phyloP scores from a whole-genome alignment of 2,329 filamentous ascomycete species.

The Acarospora socialis region DNA sequence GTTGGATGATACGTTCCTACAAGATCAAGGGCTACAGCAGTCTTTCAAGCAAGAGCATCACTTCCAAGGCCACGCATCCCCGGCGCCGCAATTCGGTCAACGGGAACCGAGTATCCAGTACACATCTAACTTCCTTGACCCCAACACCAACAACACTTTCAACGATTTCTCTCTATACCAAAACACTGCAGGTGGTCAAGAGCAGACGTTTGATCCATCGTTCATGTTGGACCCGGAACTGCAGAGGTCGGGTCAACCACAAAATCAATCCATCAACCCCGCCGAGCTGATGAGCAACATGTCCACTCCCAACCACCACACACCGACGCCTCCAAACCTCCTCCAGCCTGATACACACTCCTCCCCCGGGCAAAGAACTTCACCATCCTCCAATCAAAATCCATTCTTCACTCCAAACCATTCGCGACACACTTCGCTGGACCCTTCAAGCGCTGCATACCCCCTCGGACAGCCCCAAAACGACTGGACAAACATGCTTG shows the following conservation, averaged over 20 bases:
- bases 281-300: constrained; percentile 32
- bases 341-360: constrained; percentile 39
- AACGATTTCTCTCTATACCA: constrained; percentile 26
- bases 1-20: constrained; percentile 9
- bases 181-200: constrained; percentile 18
- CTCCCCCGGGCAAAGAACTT: constrained; percentile 39
- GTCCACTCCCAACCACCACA: constrained; percentile 33
- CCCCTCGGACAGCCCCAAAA: constrained; percentile 34
- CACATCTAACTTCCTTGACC: constrained; percentile 20
- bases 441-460: constrained; percentile 46
- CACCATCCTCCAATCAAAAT: constrained; percentile 39
- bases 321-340: constrained; percentile 42
- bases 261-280: constrained; percentile 26
- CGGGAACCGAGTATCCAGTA: constrained; percentile 12
- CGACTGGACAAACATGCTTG: constrained; percentile 44
- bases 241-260: constrained; percentile 18
- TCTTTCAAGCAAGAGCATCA: constrained; percentile 9
- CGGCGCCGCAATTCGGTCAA: constrained; percentile 18
- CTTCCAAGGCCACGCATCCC: constrained; percentile 7
- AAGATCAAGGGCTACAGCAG: constrained; percentile 6
- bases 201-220: constrained; percentile 24
- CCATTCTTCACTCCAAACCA: constrained; percentile 39
- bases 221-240: constrained; percentile 27
- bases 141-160: constrained; percentile 21
- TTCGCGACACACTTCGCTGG: constrained; percentile 46